Conservation (phyloP, 257 asterid genomes). For the Solanum arcanum region DNA sequence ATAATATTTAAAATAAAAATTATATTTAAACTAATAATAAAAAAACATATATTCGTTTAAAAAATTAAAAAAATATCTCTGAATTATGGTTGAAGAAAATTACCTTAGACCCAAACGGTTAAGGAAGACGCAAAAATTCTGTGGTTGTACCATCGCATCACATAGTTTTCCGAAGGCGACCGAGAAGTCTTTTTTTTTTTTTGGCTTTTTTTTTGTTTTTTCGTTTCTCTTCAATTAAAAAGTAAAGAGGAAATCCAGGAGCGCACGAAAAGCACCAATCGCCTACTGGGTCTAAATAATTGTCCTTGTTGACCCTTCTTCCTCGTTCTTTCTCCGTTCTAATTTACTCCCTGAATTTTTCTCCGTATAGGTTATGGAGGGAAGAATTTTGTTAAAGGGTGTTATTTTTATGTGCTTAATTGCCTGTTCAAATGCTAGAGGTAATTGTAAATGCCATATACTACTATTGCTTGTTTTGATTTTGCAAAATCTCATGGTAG, state of each 20-base stretch:
- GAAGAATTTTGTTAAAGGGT: slow-evolving; percentile 8
- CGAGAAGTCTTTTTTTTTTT: neutral
- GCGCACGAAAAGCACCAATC: neutral
- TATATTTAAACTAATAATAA: too few relatives aligned
- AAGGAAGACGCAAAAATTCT: neutral
- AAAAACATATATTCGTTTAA: too few relatives aligned
- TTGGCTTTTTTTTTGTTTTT: too few relatives aligned
- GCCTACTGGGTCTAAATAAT: neutral
- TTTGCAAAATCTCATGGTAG: neutral
- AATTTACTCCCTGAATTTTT: neutral
- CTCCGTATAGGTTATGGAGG: slow-evolving; percentile 8
- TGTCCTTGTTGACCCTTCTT: neutral
- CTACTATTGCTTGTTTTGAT: neutral
- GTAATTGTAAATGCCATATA: neutral
- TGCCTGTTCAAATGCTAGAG: slow-evolving; percentile 23
- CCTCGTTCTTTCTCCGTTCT: neutral
- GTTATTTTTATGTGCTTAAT: slow-evolving; percentile 7
- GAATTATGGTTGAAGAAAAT: neutral
- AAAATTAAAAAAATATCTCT: too few relatives aligned
- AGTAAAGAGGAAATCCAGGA: neutral
- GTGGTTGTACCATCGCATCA: neutral
- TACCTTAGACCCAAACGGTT: neutral
- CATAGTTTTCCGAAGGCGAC: neutral
- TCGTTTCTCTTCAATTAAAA: neutral
- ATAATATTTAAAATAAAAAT: too few relatives aligned